Percentiles rank a stretch among this genome's conserved stretches.
Evolutionary conservation across 306 rosid species (phyloP).

Genomic region (Pachyrhizus erosus): DNA sequence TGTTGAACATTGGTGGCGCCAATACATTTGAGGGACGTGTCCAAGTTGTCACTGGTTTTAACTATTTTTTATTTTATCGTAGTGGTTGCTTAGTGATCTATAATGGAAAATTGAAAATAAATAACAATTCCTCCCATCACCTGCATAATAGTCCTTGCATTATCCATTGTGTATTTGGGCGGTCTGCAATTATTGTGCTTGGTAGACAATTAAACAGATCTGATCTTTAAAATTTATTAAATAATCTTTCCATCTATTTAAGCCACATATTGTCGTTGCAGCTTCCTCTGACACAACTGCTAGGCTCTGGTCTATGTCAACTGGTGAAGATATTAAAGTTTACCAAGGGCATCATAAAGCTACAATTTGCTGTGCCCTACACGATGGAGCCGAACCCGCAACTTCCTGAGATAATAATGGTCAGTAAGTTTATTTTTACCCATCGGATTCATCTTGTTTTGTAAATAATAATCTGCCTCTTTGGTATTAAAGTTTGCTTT

Average conservation of each 20-base stretch:
- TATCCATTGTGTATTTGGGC: conserved; percentile 12
- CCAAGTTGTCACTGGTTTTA: background rate
- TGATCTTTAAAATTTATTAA: background rate
- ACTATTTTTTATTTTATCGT: background rate
- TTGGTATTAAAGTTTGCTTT: background rate
- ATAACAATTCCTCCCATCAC: background rate
- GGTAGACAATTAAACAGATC: conserved; percentile 11
- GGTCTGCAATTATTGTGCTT: background rate
- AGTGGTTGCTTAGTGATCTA: background rate
- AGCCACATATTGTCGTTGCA: conserved; percentile 47
- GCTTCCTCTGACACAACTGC: conserved; percentile 97
- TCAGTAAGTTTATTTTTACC: conserved; percentile 3
- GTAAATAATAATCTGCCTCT: conserved; percentile 38
- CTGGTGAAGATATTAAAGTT: conserved; percentile 83
- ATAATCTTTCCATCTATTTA: conserved; percentile 8
- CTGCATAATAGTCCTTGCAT: conserved; percentile 24
- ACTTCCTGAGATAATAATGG: conserved; percentile 48
- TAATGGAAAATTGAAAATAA: background rate
- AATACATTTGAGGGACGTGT: background rate
- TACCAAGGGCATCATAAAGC: conserved; percentile 98
- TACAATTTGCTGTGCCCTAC: conserved; percentile 92
- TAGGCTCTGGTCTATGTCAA: conserved; percentile 92
- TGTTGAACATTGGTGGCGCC: background rate
- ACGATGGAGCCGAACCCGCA: conserved; percentile 93
- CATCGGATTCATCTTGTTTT: conserved; percentile 24